Evolutionary conservation across 495 filamentous ascomycete species (phyloP), one percentile per base, ranked within the genome.

Genomic region (Umbilicaria muhlenbergii): DNA sequence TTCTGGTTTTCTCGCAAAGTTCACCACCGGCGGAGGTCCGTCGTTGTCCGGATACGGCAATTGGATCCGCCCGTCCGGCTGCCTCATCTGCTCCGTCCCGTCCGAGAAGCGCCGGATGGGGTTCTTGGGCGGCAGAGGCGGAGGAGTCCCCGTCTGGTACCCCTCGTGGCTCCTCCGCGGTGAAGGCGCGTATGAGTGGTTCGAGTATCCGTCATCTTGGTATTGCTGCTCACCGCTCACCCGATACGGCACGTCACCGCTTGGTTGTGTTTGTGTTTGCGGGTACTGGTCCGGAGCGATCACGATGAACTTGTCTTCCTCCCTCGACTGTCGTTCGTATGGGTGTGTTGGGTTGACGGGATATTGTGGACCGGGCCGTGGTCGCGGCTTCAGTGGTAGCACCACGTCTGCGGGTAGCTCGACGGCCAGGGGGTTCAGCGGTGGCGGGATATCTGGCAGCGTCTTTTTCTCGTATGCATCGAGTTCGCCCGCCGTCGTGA

Each of bases 111-210:
- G 32, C 61, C 55, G 3, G 11, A 91, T 74, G 1, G 86, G 86
- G 0, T 83, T 93, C 60, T 91, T 91, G 11, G 86, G 84, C 10
- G 86, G 86, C 17, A 89, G 53, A 0, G 87, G 87, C 32, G 87
- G 87, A 0, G 86, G 79, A 47, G 69, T 66, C 34, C 66, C 67
- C 15, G 60, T 63, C 35, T 60, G 46, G 47, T 56, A 32, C 42
- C 66, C 52, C 46, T 78, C 63, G 51, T 58, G 49, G 58, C 64
- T 75, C 42, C 56, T 59, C 33, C 58, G 61, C 32, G 69, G 63
- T 15, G 66, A 66, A 34, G 47, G 48, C 39, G 36, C 28, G 39
- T 53, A 43, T 41, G 68, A 64, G 24, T 63, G 58, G 17, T 65
- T 53, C 31, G 64, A 65, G 16, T 39, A 16, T 44, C 34, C 2